Base-by-base conservation (phyloP, 495 filamentous ascomycete genomes). In the Hyaloscypha bicolor region DNA sequence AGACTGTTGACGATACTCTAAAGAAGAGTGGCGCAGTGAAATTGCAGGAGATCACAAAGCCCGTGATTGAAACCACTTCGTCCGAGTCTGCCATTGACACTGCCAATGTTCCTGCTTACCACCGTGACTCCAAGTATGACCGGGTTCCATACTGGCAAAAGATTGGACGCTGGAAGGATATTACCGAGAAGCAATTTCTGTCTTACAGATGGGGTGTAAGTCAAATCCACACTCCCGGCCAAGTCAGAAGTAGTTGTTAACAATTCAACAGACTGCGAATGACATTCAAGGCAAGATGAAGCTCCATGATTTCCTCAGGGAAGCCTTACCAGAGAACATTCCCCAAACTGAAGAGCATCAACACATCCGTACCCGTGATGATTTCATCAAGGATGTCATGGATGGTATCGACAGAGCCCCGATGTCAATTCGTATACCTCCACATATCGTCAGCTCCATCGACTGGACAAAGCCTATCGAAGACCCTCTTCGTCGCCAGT, bases 351-450 rank as follows among this genome's bases (percentile, higher is more conserved):
- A 75, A 22, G 53, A 61, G 1, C 58, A 76, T 14, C 64, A 56
- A 4, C 73, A 75, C 62, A 76, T 79, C 65, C 77, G 78, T 60
- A 82, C 78, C 30, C 77, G 78, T 16, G 78, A 82, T 8, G 76
- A 83, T 55, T 83, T 86, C 67, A 78, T 87, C 69, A 65, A 72
- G 19, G 85, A 87, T 73, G 78, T 85, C n/a, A 57, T 75, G 9
- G 69, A 79, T 6, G 86, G 83, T 12, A 77, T 87, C 9, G 73
- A 66, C 21, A 67, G 70, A 12, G 81, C 84, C 12, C 79, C 84
- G 32, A 88, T 88, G 85, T 72, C 84, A 1, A 76, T 87, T 55
- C 80, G 85, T 21, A 62, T 79, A 9, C 86, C 85, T 53, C 86
- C 86, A 31, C 83, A 88, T 65, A 78, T 85, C 12, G 66, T 87